phyloP scores from a whole-genome alignment of 495 filamentous ascomycete genomes.

The Haplographium delicatum region DNA sequence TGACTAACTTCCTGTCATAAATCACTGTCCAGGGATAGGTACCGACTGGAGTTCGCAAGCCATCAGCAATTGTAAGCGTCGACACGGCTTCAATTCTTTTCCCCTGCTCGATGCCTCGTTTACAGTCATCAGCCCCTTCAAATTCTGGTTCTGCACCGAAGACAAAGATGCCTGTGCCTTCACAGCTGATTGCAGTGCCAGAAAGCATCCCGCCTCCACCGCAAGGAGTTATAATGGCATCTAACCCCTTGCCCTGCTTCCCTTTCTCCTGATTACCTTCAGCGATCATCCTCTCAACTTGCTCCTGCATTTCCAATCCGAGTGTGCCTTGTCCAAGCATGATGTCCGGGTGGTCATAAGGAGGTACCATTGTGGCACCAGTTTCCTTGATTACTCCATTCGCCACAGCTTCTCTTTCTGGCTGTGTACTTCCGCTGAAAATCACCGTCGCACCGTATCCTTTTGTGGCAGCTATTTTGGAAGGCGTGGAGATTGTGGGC shows the following conservation, averaged over 20 bases:
- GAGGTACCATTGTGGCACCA: conserved; percentile 73
- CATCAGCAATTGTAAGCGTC: conserved; percentile 84
- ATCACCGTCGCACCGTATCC: conserved; percentile 72
- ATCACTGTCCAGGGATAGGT: conserved; percentile 75
- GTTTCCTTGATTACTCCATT: conserved; percentile 59
- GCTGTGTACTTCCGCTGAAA: conserved; percentile 74
- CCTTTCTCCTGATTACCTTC: conserved; percentile 1
- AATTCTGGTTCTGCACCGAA: conserved; percentile 91
- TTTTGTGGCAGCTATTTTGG: conserved; percentile 79
- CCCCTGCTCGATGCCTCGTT: conserved; percentile 57
- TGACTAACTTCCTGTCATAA: conserved; percentile 62
- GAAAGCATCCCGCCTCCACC: conserved; percentile 87
- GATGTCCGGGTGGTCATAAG: conserved; percentile 87
- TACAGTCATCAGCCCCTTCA: conserved; percentile 78
- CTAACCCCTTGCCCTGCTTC: conserved; percentile 35
- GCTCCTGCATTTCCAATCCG: conserved; percentile 73
- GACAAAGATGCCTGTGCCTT: conserved; percentile 58
- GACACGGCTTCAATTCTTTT: conserved; percentile 60
- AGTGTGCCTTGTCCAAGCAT: conserved; percentile 89
- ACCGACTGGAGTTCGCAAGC: conserved; percentile 80
- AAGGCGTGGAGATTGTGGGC: conserved; percentile 74
- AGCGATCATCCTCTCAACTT: conserved; percentile 51
- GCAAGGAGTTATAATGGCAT: conserved; percentile 81
- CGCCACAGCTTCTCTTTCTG: conserved; percentile 77
- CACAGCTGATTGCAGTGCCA: conserved; percentile 72